Conservation (phyloP, 768 basidiomycete genomes). For the Suillus fuscotomentosus region DNA sequence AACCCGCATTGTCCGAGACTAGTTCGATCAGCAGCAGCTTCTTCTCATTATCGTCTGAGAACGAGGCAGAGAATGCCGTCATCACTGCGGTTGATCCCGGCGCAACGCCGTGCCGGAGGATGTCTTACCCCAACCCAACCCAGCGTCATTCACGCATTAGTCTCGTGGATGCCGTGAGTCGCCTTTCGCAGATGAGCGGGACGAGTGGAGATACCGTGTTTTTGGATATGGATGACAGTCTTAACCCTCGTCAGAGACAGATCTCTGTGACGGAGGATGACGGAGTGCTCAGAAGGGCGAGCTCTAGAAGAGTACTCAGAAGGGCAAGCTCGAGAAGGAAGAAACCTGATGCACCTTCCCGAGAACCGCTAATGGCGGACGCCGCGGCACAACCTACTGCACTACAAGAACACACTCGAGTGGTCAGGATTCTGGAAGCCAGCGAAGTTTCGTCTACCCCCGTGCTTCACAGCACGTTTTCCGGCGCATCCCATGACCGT, state of each 20-base stretch:
- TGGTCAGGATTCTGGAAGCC: constrained; percentile 1
- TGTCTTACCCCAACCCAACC: constrained; percentile 25
- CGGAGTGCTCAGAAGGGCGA: background rate
- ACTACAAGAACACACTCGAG: constrained; percentile 1
- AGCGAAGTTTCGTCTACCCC: background rate
- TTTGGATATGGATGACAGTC: constrained; percentile 13
- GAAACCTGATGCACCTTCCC: background rate
- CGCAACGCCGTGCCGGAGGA: constrained; percentile 13
- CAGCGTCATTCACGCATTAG: constrained; percentile 22
- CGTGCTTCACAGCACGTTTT: background rate
- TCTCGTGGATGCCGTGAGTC: constrained; percentile 24
- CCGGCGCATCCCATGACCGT: background rate
- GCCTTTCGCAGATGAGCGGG: constrained; percentile 23
- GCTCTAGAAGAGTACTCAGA: background rate
- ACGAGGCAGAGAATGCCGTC: constrained; percentile 1
- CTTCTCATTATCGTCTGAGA: constrained; percentile 21
- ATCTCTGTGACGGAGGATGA: constrained; percentile 3
- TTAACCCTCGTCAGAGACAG: background rate
- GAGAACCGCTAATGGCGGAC: background rate
- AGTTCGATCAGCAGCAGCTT: constrained; percentile 27
- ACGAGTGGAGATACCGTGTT: constrained; percentile 27
- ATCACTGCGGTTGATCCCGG: background rate
- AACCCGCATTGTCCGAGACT: constrained; percentile 22
- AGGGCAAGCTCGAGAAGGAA: constrained; percentile 1
- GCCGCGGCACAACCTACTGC: background rate